Conservation (phyloP, 768 basidiomycete species). For the Leccinum aurantiacum region DNA sequence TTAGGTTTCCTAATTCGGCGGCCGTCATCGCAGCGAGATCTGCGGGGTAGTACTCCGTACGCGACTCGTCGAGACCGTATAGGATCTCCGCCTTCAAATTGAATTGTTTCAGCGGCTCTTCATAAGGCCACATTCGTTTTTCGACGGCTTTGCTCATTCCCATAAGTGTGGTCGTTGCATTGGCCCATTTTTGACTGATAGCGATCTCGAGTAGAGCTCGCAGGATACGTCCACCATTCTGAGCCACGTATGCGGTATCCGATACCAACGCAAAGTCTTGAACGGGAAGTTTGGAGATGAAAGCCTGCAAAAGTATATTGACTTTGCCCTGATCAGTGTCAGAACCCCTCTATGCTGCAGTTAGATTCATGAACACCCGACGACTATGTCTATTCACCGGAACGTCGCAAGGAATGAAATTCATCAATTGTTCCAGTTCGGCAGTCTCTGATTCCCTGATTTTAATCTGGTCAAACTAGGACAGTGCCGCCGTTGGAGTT, state of each 20-base stretch:
- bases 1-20: constrained; percentile 68
- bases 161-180: constrained; percentile 74
- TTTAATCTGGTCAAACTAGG: constrained; percentile 92
- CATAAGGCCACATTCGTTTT: constrained; percentile 91
- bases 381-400: constrained; percentile 47
- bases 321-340: constrained; percentile 79
- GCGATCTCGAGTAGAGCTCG: constrained; percentile 95
- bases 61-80: constrained; percentile 75
- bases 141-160: constrained; percentile 92
- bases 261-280: constrained; percentile 97
- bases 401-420: constrained; percentile 75
- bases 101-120: constrained; percentile 86
- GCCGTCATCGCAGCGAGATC: constrained; percentile 72
- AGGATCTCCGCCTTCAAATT: constrained; percentile 74
- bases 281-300: constrained; percentile 75
- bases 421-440: constrained; percentile 74
- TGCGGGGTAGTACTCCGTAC: constrained; percentile 72
- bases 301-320: constrained; percentile 91
- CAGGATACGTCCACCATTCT: constrained; percentile 92
- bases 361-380: background rate
- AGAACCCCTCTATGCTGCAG: constrained; percentile 53
- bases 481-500: background rate
- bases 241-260: constrained; percentile 90
- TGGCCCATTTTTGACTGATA: constrained; percentile 90
- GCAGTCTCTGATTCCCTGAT: constrained; percentile 85